These are phyloP conservation scores for Elongisporangium anandrum DNA, from an alignment of 352 stramenopile genomes.

Conservation along the genomic window DNA sequence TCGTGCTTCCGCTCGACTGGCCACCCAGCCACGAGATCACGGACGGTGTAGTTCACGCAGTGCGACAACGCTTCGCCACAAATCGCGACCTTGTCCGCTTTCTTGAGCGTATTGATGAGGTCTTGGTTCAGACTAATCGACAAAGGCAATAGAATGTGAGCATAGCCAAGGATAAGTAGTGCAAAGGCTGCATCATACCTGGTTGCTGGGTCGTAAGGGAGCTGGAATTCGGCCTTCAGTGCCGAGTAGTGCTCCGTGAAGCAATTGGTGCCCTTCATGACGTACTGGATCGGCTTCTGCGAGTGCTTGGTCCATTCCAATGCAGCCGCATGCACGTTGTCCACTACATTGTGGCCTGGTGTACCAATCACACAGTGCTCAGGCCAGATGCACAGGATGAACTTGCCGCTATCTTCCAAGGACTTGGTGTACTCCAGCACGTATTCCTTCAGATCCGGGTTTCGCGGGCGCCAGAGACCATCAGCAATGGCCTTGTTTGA, in stretches of 20 bases:
- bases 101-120: constrained; percentile 85
- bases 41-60: constrained; percentile 96
- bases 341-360: constrained; percentile 86
- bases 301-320: constrained; percentile 79
- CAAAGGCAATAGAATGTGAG: constrained; percentile 14
- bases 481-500: constrained; percentile 67
- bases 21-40: constrained; percentile 89
- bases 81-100: constrained; percentile 85
- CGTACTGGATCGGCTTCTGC: constrained; percentile 73
- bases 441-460: constrained; percentile 76
- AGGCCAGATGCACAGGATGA: constrained; percentile 95
- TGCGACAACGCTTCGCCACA: constrained; percentile 95
- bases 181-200: constrained; percentile 20
- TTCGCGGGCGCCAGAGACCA: constrained; percentile 51
- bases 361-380: constrained; percentile 96
- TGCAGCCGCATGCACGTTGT: constrained; percentile 76
- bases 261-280: constrained; percentile 93
- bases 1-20: constrained; percentile 55
- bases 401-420: constrained; percentile 87
- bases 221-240: constrained; percentile 90
- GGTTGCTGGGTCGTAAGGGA: constrained; percentile 64
- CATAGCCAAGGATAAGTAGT: background rate
- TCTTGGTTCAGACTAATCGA: constrained; percentile 66
- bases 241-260: constrained; percentile 97
- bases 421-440: constrained; percentile 87